A percentile compares a stretch with the other conserved stretches of the same genome.
phyloP scores from a whole-genome alignment of 163 green algal genomes.

The Chloromonas sp. region DNA sequence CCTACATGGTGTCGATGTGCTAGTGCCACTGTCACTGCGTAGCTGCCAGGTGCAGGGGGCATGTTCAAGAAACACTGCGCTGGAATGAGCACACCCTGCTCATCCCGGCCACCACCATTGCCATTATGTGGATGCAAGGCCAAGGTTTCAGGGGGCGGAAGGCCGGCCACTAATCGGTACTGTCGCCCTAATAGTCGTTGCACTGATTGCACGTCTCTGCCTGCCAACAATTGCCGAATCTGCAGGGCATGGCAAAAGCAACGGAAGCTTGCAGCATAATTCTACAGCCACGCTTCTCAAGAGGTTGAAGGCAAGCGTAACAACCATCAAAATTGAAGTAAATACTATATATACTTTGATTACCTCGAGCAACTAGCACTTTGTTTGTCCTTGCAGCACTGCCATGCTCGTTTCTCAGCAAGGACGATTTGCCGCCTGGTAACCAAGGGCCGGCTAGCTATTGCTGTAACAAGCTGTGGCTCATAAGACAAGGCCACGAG shows the following conservation, averaged over 20 bases:
- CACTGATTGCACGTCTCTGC: background rate
- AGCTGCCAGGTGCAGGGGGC: background rate
- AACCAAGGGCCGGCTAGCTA: too few species aligned
- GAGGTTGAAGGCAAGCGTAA: too few species aligned
- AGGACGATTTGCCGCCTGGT: too few species aligned
- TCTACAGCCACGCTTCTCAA: background rate
- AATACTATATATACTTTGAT: too few species aligned
- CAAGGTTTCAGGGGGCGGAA: background rate
- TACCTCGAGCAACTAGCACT: too few species aligned
- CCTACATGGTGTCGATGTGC: background rate
- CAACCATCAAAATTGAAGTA: too few species aligned
- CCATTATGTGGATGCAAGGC: background rate
- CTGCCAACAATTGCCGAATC: background rate
- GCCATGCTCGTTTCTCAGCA: too few species aligned
- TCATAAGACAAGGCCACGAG: too few species aligned
- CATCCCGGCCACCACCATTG: too few species aligned
- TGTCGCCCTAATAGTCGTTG: background rate
- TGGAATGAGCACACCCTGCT: background rate
- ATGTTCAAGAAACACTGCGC: background rate
- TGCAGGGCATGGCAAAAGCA: background rate
- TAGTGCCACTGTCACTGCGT: background rate
- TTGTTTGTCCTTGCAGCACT: too few species aligned
- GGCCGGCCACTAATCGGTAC: background rate
- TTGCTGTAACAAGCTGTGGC: too few species aligned
- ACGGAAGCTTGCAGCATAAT: background rate